These are phyloP conservation scores for Pseudovirgaria hyperparasitica DNA, from an alignment of 2,329 filamentous ascomycete genomes.

Conservation along the genomic window DNA sequence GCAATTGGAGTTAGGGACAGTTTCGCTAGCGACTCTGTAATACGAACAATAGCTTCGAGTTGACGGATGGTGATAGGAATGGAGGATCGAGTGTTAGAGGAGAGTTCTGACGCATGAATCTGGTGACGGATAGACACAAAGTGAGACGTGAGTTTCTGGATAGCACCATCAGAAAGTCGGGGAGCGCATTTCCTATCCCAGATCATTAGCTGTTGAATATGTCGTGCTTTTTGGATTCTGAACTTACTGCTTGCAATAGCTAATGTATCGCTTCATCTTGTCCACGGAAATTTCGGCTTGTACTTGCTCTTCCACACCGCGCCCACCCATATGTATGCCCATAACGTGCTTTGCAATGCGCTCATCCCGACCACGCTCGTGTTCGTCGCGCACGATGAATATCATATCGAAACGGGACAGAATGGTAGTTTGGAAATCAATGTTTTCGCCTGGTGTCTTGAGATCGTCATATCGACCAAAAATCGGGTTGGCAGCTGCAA, in stretches of 20 bases:
- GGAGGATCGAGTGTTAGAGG: constrained; percentile 78
- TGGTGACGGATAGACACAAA: constrained; percentile 94
- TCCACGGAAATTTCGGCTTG: constrained; percentile 88
- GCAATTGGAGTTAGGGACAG: constrained; percentile 75
- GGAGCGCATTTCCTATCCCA: constrained; percentile 68
- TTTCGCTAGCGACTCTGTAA: constrained; percentile 91
- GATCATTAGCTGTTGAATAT: constrained; percentile 17
- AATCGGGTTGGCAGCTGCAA: constrained; percentile 93
- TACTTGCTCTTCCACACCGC: constrained; percentile 65
- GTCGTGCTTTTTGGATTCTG: not conserved
- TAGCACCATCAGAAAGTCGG: constrained; percentile 75
- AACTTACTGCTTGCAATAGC: constrained; percentile 88
- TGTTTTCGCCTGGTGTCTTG: constrained; percentile 95
- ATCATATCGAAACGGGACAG: constrained; percentile 99
- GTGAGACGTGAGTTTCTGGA: constrained; percentile 91
- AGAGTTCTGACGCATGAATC: constrained; percentile 80
- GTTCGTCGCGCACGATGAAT: constrained; percentile 94
- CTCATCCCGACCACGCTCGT: constrained; percentile 80
- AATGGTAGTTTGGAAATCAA: constrained; percentile 98
- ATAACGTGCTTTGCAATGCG: constrained; percentile 94
- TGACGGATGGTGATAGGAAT: constrained; percentile 98
- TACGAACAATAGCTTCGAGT: constrained; percentile 91
- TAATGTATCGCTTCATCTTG: constrained; percentile 95
- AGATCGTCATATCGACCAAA: constrained; percentile 97
- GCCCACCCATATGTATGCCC: constrained; percentile 88